Base-by-base conservation (phyloP, 352 stramenopile species). In the Phytopythium boreale region DNA sequence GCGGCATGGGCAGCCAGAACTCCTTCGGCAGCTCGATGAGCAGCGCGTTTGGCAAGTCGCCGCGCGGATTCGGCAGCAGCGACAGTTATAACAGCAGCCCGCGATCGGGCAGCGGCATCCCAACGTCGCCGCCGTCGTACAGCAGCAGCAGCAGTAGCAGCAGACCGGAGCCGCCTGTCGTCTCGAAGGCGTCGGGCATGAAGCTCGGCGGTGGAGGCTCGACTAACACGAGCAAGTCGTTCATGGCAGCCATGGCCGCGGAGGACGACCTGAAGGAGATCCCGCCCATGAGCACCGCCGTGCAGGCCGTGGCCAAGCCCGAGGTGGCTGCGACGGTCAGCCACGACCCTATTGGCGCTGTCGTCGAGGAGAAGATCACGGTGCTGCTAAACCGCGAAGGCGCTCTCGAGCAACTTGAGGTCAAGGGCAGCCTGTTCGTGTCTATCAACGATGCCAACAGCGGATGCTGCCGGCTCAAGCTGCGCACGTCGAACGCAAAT, bases 361-460 rank as follows among this genome's bases (percentile, higher is more conserved):
- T 92, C 24, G 86, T 96, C 2, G 87, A 96, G 50, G 87, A 96
- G 68, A 96, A 96, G 65, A 90, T 96, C 61, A 92, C 83, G 51
- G 87, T 96, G 22, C 64, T 87, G 62, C 66, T 96, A 37, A 94
- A 86, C 43, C 87, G 87, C 59, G 87, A 96, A 52, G 87, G 87
- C 24, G 76, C 84, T 43, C 68, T 94, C 26, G 85, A 96, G 70
- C 87, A 96, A 67, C 67, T 96, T 19, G 87, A 96, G 68, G 79
- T 96, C 49, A 96, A 96, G 76, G 87, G 87, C 53, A 93, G 79
- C 51, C 72, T 96, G 72, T 96, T 82, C 56, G 85, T 96, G 65
- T 88, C 84, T 19, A 80, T 92, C 34, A 94, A 96, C 53, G 84
- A 96, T 59, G 79, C 80, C 10, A 79, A 74, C 41, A 88, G 79